These are phyloP conservation scores for Fusarium domesticum DNA, from an alignment of 2,329 filamentous ascomycete species.

Conservation along the genomic window DNA sequence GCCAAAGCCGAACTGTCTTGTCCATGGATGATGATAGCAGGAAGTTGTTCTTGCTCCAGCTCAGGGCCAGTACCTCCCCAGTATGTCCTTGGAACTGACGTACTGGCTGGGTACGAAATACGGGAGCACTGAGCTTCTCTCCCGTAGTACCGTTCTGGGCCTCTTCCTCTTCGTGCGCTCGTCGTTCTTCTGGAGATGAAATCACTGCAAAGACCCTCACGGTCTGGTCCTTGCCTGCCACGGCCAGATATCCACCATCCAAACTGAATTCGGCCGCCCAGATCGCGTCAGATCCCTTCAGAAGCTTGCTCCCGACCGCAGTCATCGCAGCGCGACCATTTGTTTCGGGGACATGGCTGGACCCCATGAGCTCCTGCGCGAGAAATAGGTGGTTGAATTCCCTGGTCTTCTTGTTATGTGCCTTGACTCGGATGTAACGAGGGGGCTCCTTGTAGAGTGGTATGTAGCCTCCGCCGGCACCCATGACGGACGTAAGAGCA, in stretches of 20 bases:
- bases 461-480: slow-evolving; percentile 67
- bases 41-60: slow-evolving; percentile 99
- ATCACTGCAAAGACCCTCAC: slow-evolving; percentile 89
- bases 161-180: slow-evolving; percentile 65
- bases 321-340: slow-evolving; percentile 34
- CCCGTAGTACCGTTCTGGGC: slow-evolving; percentile 34
- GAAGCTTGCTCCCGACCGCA: slow-evolving; percentile 40
- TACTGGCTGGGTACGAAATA: slow-evolving; percentile 76
- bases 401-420: slow-evolving; percentile 74
- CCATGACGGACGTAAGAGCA: slow-evolving; percentile 75
- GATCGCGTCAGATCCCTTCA: slow-evolving; percentile 62
- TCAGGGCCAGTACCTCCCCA: slow-evolving; percentile 82
- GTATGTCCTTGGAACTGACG: slow-evolving; percentile 81
- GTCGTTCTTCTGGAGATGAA: slow-evolving; percentile 74
- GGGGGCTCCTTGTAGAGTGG: slow-evolving; percentile 86
- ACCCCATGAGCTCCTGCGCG: slow-evolving; percentile 80
- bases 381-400: slow-evolving; percentile 88
- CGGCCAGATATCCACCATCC: slow-evolving; percentile 86
- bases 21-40: slow-evolving; percentile 96
- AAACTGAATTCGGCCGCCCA: slow-evolving; percentile 94
- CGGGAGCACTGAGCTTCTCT: slow-evolving; percentile 78
- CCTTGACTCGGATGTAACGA: slow-evolving; percentile 81
- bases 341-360: slow-evolving; percentile 37
- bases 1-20: slow-evolving; percentile 93
- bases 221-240: slow-evolving; percentile 83